Percentiles rank a stretch among this genome's conserved stretches.
These are phyloP conservation scores for Aspergillus sp. DNA, from an alignment of 2,329 filamentous ascomycete genomes.

Conservation along the genomic window DNA sequence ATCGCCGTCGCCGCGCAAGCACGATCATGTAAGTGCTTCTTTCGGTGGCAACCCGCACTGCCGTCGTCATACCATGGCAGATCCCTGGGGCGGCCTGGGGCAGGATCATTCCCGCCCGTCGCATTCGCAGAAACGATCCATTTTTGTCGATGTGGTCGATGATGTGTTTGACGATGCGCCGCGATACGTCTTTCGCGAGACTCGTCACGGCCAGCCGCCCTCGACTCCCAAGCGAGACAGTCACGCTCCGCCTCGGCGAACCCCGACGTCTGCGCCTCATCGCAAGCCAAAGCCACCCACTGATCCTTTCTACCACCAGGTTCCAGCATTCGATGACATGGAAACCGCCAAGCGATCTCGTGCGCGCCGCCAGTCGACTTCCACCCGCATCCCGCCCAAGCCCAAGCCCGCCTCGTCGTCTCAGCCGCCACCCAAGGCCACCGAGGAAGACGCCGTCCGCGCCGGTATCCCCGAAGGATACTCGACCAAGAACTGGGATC, in stretches of 20 bases:
- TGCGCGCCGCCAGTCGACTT: slow-evolving; percentile 52
- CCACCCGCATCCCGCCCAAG: slow-evolving; percentile 41
- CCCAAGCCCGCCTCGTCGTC: slow-evolving; percentile 33
- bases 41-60: slow-evolving; percentile 32
- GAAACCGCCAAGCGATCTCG: slow-evolving; percentile 45
- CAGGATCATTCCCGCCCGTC: slow-evolving; percentile 15
- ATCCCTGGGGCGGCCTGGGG: slow-evolving; percentile 18
- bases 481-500: slow-evolving; percentile 98
- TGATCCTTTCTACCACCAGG: slow-evolving; percentile 50
- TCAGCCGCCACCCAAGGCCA: slow-evolving; percentile 48
- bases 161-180: slow-evolving; percentile 49
- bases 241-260: slow-evolving; percentile 16
- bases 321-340: slow-evolving; percentile 52
- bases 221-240: slow-evolving; percentile 18
- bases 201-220: slow-evolving; percentile 25
- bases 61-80: slow-evolving; percentile 46
- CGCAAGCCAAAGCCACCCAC: slow-evolving; percentile 40
- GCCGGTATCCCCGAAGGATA: slow-evolving; percentile 80
- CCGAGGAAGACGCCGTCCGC: slow-evolving; percentile 59
- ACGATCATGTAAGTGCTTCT: slow-evolving; percentile 65
- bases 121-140: slow-evolving; percentile 47
- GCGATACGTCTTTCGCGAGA: slow-evolving; percentile 42
- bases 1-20: slow-evolving; percentile 47
- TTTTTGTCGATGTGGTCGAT: slow-evolving; percentile 54
- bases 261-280: slow-evolving; percentile 27